Evolutionary conservation across 2,329 filamentous ascomycete species (phyloP).

Genomic region (Colletotrichum destructivum): DNA sequence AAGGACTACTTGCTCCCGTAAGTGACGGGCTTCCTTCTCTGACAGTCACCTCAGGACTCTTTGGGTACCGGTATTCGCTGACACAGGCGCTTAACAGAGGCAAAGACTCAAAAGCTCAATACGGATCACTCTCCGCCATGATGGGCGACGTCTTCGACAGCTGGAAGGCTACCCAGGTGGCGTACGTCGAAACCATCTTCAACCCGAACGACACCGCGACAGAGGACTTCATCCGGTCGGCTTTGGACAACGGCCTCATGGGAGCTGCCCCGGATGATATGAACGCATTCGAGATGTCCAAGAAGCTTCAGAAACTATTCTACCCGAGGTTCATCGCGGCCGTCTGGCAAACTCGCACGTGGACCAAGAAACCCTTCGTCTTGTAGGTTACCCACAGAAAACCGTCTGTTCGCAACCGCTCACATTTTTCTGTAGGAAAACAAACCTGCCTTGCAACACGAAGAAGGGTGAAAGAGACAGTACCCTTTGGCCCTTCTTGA

Average conservation of each 20-base stretch:
- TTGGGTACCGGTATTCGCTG: not conserved
- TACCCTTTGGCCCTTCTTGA: constrained; percentile 23
- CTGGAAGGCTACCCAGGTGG: constrained; percentile 18
- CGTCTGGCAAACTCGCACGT: constrained; percentile 9
- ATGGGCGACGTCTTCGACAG: constrained; percentile 25
- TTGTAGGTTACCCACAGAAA: not conserved
- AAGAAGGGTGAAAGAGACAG: not conserved
- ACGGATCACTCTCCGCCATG: not conserved
- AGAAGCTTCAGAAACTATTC: constrained; percentile 23
- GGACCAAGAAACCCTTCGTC: constrained; percentile 13
- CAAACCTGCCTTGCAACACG: constrained; percentile 24
- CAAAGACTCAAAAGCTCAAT: not conserved
- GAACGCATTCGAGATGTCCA: constrained; percentile 17
- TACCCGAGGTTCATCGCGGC: constrained; percentile 13
- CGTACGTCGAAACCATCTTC: constrained; percentile 11
- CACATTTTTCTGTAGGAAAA: not conserved
- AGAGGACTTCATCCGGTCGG: constrained; percentile 2
- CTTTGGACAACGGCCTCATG: constrained; percentile 29
- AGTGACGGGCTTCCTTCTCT: not conserved
- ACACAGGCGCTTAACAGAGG: not conserved
- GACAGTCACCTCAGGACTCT: not conserved
- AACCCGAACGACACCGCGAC: not conserved
- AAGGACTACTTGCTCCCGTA: constrained; percentile 32
- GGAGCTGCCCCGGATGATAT: constrained; percentile 1
- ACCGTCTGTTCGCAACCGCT: not conserved